Evolutionary conservation across 768 basidiomycete genomes (phyloP), one percentile per base, ranked within the genome.

Genomic region (Lactarius quietus): DNA sequence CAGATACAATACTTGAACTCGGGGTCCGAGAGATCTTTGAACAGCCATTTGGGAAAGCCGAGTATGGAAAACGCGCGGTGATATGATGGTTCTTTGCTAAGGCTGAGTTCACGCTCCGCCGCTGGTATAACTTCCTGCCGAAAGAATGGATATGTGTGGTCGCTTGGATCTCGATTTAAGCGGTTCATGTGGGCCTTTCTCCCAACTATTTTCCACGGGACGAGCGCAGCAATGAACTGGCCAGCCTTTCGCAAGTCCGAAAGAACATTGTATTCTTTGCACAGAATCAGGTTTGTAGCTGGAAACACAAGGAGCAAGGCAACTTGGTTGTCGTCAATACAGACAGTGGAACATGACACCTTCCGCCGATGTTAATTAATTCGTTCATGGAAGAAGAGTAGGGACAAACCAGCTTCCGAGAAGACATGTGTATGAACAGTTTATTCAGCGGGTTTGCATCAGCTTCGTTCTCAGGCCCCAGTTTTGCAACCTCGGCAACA

Each of bases 301-400:
- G 84, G 79, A 68, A 86, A 83, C n/a, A 90, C 69, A n/a, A 90
- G 45, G 36, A 88, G 77, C 39, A 84, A 72, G 9, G 83, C 89
- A 17, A 81, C 78, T 56, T 82, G 74, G 39, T 75, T 73, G 29
- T 75, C 75, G 66, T 87, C 84, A 54, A 86, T 72, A 51, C 71
- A 72, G 1, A 85, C 70, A 29, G 84, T 80, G 14, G 83, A 73
- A 58, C 82, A 75, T 55, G 43, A 68, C 43, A 60, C 61, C 68
- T 66, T 59, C n/a, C 9, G 39, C 31, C 15, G 36, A 23, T 43
- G 53, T 67, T 58, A 65, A 57, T 59, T 59, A 58, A 67, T 67
- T 28, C 29, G n/a, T 23, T 55, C 51, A 36, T 20, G 29, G 36
- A 51, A 57, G 52, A 51, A 59, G 5, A 26, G 31, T 48, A 26